Evolutionary conservation across 352 stramenopile genomes (phyloP).

Genomic region (Hyphochytrium catenoides): DNA sequence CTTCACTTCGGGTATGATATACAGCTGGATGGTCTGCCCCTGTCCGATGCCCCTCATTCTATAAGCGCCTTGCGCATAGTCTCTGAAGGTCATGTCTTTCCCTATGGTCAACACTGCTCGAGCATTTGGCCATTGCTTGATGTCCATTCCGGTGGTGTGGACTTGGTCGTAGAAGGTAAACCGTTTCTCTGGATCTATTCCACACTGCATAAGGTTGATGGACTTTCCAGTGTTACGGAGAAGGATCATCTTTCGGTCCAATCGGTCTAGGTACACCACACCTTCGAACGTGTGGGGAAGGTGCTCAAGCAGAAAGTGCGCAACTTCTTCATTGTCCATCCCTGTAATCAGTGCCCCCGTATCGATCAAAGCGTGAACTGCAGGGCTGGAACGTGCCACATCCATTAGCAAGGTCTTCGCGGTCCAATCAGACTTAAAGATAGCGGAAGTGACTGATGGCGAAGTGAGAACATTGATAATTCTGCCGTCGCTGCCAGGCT

Average conservation of each 20-base stretch:
- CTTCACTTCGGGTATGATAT: conserved; percentile 74
- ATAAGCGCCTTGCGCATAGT: conserved; percentile 73
- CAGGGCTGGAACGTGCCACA: conserved; percentile 34
- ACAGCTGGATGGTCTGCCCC: conserved; percentile 72
- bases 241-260: conserved; percentile 72
- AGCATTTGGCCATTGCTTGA: conserved; percentile 67
- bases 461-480: conserved; percentile 93
- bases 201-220: conserved; percentile 71
- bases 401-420: conserved; percentile 40
- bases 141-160: conserved; percentile 79
- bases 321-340: conserved; percentile 65
- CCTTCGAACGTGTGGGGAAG: conserved; percentile 51
- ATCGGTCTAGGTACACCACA: conserved; percentile 65
- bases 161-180: conserved; percentile 83
- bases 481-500: conserved; percentile 90
- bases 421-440: conserved; percentile 52
- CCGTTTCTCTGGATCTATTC: conserved; percentile 43
- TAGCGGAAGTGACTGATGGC: conserved; percentile 58
- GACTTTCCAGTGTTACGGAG: conserved; percentile 80
- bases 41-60: conserved; percentile 70
- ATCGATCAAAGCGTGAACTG: conserved; percentile 67
- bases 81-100: conserved; percentile 90
- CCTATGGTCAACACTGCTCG: conserved; percentile 64
- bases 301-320: conserved; percentile 40
- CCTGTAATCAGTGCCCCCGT: conserved; percentile 71